These are phyloP conservation scores for Naganishia albida DNA, from an alignment of 1,284 basidiomycete genomes.

Conservation along the genomic window DNA sequence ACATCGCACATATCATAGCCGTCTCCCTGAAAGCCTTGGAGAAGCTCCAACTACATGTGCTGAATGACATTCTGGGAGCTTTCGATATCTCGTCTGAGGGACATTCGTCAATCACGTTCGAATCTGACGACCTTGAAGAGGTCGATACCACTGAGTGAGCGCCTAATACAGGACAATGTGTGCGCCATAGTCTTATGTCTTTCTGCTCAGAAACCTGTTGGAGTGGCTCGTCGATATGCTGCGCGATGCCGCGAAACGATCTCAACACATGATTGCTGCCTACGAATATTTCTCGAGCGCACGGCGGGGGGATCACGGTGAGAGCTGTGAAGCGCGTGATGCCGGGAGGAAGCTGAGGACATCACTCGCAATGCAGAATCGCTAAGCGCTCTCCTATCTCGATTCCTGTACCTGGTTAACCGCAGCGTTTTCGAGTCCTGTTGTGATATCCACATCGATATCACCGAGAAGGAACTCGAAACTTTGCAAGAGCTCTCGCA, in stretches of 20 bases:
- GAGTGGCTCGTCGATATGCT: conserved; percentile 12
- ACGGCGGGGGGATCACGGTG: conserved; percentile 9
- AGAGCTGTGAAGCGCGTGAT: background rate
- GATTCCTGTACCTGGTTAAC: conserved; percentile 11
- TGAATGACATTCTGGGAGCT: conserved; percentile 5
- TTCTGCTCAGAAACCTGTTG: conserved; percentile 1
- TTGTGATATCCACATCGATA: conserved; percentile 15
- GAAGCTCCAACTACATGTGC: conserved; percentile 2
- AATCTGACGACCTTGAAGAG: background rate
- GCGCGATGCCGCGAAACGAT: background rate
- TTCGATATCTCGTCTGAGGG: conserved; percentile 5
- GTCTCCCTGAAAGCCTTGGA: background rate
- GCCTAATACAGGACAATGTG: too few species aligned
- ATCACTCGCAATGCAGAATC: background rate
- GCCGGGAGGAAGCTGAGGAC: background rate
- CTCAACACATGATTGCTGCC: background rate
- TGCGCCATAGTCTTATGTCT: background rate
- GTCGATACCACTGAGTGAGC: conserved; percentile 9
- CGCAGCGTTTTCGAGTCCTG: conserved; percentile 14
- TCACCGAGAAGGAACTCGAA: conserved; percentile 6
- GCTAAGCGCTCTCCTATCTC: conserved; percentile 10
- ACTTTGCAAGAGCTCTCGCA: conserved; percentile 6
- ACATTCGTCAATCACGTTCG: conserved; percentile 9
- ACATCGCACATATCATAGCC: conserved; percentile 10
- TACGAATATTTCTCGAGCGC: conserved; percentile 8